phyloP scores from a whole-genome alignment of 208 protist species.

The Acanthamoeba castellanii region DNA sequence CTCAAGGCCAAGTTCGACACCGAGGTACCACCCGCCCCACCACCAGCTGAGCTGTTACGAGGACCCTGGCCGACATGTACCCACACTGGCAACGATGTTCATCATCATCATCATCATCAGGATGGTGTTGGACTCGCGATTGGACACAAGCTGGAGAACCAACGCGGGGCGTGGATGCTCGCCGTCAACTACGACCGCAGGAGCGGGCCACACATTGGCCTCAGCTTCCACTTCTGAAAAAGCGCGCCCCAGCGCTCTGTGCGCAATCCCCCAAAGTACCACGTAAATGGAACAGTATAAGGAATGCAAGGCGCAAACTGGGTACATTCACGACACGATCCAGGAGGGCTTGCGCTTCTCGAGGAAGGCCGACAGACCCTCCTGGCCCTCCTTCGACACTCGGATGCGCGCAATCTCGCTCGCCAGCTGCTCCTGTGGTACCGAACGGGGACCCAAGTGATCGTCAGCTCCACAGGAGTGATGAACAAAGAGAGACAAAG shows the following conservation, averaged over 20 bases:
- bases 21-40: background rate
- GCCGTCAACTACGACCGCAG: conserved; percentile 52
- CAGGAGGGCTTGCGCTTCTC: conserved; percentile 77
- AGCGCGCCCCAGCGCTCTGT: background rate
- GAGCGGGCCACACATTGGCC: conserved; percentile 6
- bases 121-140: conserved; percentile 11
- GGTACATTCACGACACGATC: background rate
- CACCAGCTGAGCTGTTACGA: background rate
- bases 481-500: background rate
- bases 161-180: background rate
- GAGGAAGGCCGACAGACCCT: conserved; percentile 75
- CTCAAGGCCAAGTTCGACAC: conserved; percentile 37
- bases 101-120: no score
- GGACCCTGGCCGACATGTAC: no score
- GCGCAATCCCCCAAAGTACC: no score
- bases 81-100: no score
- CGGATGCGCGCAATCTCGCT: conserved; percentile 71
- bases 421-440: conserved; percentile 45
- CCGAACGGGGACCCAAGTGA: background rate
- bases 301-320: no score
- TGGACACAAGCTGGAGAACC: background rate
- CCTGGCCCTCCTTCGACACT: conserved; percentile 70
- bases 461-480: background rate
- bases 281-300: no score
- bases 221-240: conserved; percentile 32